phyloP scores from a whole-genome alignment of 2,329 filamentous ascomycete genomes.

The Xenoacremonium recifei region DNA sequence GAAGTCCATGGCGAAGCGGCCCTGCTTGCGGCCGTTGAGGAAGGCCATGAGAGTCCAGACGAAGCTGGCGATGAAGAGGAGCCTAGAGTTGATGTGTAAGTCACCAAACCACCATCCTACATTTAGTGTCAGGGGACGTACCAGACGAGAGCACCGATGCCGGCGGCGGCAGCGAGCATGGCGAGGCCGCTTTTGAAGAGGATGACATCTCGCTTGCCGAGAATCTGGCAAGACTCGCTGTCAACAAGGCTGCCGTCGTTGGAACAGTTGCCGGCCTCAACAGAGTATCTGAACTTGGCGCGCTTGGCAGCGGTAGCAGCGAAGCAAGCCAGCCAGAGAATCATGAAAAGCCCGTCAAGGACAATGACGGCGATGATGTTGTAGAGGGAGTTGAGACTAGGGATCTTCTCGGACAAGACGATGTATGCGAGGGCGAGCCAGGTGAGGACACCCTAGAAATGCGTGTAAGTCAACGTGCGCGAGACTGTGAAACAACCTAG shows the following conservation, averaged over 20 bases:
- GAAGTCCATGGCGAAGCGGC: constrained; percentile 31
- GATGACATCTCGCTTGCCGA: constrained; percentile 29
- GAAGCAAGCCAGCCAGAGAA: constrained; percentile 48
- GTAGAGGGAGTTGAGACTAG: constrained; percentile 34
- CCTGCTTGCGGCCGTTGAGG: constrained; percentile 36
- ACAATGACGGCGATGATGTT: constrained; percentile 44
- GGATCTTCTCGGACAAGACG: constrained; percentile 40
- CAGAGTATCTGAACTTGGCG: constrained; percentile 32
- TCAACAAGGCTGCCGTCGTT: constrained; percentile 39
- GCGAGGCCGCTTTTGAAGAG: constrained; percentile 34
- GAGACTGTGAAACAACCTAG: background rate
- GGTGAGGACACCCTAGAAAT: constrained; percentile 42
- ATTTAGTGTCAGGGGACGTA: constrained; percentile 19
- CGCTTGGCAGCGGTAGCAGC: constrained; percentile 40
- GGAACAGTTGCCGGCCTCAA: constrained; percentile 30
- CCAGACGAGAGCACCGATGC: constrained; percentile 43
- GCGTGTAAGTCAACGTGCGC: background rate
- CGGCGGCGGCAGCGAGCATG: constrained; percentile 40
- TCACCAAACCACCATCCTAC: background rate
- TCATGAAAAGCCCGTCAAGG: constrained; percentile 42
- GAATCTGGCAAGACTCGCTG: constrained; percentile 35
- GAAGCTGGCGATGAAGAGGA: constrained; percentile 39
- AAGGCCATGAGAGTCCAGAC: constrained; percentile 35
- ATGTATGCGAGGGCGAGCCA: constrained; percentile 44
- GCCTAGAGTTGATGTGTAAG: constrained; percentile 22